Percentiles rank a stretch among this genome's conserved stretches.
phyloP scores from a whole-genome alignment of 805 yeast species.

The Metschnikowia hibisci region DNA sequence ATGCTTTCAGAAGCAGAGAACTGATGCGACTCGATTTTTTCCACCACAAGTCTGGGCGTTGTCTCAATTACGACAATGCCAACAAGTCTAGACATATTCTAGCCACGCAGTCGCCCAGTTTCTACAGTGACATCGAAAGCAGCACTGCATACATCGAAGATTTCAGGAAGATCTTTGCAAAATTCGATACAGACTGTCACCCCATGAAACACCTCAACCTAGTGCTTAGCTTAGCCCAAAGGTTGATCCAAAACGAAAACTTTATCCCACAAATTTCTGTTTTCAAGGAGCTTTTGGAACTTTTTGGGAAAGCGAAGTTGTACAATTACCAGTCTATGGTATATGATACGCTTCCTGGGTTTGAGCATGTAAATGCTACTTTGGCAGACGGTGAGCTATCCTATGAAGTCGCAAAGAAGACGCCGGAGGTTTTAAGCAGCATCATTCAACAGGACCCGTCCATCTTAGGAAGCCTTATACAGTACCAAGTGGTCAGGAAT shows the following conservation, averaged over 20 bases:
- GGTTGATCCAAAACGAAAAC: slow-evolving; percentile 11
- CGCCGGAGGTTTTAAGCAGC: slow-evolving; percentile 21
- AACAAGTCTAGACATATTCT: slow-evolving; percentile 24
- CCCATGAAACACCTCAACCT: slow-evolving; percentile 11
- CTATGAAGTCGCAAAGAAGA: slow-evolving; percentile 10
- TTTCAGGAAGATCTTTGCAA: slow-evolving; percentile 18
- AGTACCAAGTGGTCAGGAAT: slow-evolving; percentile 22
- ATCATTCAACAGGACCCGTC: slow-evolving; percentile 29
- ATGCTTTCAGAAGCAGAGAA: slow-evolving; percentile 23
- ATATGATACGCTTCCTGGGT: slow-evolving; percentile 24
- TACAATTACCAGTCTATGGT: slow-evolving; percentile 27
- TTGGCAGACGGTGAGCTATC: slow-evolving; percentile 16
- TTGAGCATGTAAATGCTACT: slow-evolving; percentile 19
- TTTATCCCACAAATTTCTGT: slow-evolving; percentile 24
- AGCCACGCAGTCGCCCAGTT: slow-evolving; percentile 13
- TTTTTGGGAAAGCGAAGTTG: slow-evolving; percentile 21
- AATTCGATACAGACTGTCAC: slow-evolving; percentile 11
- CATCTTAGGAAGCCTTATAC: slow-evolving; percentile 25
- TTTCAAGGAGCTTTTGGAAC: slow-evolving; percentile 24
- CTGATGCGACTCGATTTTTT: slow-evolving; percentile 23
- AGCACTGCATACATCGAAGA: slow-evolving; percentile 21
- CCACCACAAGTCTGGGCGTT: slow-evolving; percentile 29
- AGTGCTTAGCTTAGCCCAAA: slow-evolving; percentile 11
- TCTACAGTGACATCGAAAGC: slow-evolving; percentile 13
- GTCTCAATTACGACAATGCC: slow-evolving; percentile 30